A percentile compares a stretch with the other conserved stretches of the same genome.
Evolutionary conservation across 2,329 filamentous ascomycete species (phyloP).

Genomic region (Ophiocordyceps camponoti-saundersi): DNA sequence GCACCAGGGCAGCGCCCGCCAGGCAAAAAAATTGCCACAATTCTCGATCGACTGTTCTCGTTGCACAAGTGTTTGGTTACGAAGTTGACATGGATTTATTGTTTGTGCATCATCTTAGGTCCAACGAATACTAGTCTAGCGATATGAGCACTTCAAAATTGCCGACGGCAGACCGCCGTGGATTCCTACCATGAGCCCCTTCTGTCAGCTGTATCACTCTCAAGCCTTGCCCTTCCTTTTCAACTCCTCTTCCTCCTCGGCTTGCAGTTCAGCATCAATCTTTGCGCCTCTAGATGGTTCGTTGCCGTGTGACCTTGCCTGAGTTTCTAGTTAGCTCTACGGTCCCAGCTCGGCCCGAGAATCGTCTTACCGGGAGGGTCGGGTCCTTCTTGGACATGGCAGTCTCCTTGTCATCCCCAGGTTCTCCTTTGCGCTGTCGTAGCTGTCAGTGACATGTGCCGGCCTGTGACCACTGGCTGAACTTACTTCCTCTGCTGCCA

Average conservation of each 20-base stretch:
- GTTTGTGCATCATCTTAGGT: no score
- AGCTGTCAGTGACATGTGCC: conserved; percentile 4
- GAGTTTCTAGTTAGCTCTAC: conserved; percentile 1
- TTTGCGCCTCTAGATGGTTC: conserved; percentile 56
- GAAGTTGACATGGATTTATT: no score
- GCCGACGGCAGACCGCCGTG: no score
- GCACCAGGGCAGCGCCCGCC: no score
- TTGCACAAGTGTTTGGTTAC: no score
- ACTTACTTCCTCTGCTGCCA: conserved; percentile 43
- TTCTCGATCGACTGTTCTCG: no score
- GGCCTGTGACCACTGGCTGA: not conserved
- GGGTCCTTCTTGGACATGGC: conserved; percentile 38
- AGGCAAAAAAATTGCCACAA: no score
- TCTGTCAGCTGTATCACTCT: not conserved
- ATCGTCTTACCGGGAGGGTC: conserved; percentile 32
- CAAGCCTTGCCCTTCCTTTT: conserved; percentile 33
- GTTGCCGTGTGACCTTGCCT: conserved; percentile 54
- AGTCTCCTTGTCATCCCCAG: conserved; percentile 26
- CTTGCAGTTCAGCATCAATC: conserved; percentile 50
- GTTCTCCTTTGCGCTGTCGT: conserved; percentile 19
- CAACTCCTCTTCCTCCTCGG: conserved; percentile 49
- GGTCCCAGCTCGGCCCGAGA: not conserved
- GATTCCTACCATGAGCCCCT: not conserved
- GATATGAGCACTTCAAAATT: no score
- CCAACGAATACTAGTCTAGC: no score